Base-by-base conservation (phyloP, 495 filamentous ascomycete species). In the Hypoxylon trugodes region DNA sequence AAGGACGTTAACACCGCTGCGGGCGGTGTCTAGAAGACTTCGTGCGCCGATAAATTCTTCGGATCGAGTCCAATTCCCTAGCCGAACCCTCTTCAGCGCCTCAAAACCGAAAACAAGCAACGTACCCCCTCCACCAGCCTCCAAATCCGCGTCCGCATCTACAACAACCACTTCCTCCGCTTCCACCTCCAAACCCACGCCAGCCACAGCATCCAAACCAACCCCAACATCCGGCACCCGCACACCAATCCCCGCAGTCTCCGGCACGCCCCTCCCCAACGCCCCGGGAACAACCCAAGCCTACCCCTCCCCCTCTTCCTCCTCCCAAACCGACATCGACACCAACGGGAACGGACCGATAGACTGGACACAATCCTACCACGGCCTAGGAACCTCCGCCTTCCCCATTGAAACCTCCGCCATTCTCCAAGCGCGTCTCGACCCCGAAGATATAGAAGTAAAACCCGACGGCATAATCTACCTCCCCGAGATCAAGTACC, bases 381-480 rank as follows among this genome's bases (percentile, higher is more conserved):
- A 96, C 75, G 95, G 95, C 1, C 84, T 98, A 21, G 90, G 88
- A 12, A 81, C 84, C 0, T 79, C 82, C 32, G 84, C 93, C 0
- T 98, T 98, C 76, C 75, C 86, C 22, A 82, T 88, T 48, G 93
- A 97, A 81, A 82, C 86, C 10, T 82, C 88, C 3, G 83, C 88
- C 24, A 78, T 93, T 4, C 77, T 98, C 43, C 82, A 92, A 54
- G 82, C 84, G 24, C 85, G 85, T 18, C 78, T 93, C 7, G 76
- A 85, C 30, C 76, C 82, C 4, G 83, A 90, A 13, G 94, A 98
- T 74, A 86, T 98, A 40, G 95, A 98, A 81, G 87, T 98, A 69
- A 98, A 98, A 80, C 89, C 91, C 21, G 95, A 98, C 76, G 95
- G 95, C 24, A 96, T 98, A 66, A 80, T 97, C 42, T 98, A 97